Conservation (phyloP, 768 basidiomycete genomes). For the Lactifluus rugatus region DNA sequence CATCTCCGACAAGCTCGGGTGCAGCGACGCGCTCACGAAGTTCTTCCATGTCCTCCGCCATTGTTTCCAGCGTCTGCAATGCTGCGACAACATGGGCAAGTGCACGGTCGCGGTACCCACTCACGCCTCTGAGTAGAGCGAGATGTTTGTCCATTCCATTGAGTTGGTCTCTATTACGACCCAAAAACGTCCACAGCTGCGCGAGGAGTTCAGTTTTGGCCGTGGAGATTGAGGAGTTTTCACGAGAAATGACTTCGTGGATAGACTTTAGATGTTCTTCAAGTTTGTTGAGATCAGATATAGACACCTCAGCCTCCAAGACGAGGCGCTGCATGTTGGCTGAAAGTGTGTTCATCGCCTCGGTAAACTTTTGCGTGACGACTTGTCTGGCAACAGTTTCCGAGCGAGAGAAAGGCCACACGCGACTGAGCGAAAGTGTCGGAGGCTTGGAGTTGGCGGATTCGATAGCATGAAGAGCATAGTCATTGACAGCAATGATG, state of each 20-base stretch:
- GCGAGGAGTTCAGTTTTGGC: constrained; percentile 49
- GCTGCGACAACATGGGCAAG: constrained; percentile 56
- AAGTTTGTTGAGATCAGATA: constrained; percentile 47
- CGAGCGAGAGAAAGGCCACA: constrained; percentile 29
- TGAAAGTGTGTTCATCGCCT: constrained; percentile 54
- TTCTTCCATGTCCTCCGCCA: constrained; percentile 71
- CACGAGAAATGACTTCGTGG: constrained; percentile 50
- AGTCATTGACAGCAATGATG: constrained; percentile 65
- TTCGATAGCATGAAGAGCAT: constrained; percentile 52
- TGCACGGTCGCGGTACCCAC: constrained; percentile 51
- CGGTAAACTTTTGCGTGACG: constrained; percentile 44
- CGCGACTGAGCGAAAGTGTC: constrained; percentile 19
- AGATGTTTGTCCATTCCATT: constrained; percentile 44
- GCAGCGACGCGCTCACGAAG: constrained; percentile 61
- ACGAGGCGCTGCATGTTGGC: constrained; percentile 44
- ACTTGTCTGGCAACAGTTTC: constrained; percentile 31
- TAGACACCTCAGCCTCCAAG: constrained; percentile 54
- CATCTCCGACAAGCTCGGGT: constrained; percentile 51
- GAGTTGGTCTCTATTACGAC: constrained; percentile 45
- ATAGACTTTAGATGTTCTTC: constrained; percentile 50
- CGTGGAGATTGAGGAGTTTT: constrained; percentile 37
- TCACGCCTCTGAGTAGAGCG: constrained; percentile 43
- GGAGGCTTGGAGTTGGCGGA: constrained; percentile 25
- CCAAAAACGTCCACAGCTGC: constrained; percentile 60
- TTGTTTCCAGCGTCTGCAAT: constrained; percentile 46